Conservation (phyloP, 208 protist genomes). For the Crithidia expoeki region DNA sequence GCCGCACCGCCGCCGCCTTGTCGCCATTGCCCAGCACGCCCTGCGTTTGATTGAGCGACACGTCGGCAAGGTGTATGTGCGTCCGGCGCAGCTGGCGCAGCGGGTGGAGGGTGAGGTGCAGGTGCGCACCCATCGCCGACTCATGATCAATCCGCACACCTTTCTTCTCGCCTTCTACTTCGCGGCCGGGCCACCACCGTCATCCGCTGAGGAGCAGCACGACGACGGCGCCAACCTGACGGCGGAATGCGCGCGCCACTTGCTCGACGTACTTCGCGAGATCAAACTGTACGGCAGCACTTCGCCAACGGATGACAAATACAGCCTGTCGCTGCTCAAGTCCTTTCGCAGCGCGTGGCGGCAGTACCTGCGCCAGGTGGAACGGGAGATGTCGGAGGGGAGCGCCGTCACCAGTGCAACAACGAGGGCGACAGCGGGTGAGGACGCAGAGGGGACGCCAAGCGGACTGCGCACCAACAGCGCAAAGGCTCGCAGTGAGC, state of each 20-base stretch:
- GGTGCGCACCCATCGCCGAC: slow-evolving; percentile 60
- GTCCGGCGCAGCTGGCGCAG: slow-evolving; percentile 51
- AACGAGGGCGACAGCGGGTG: neutral
- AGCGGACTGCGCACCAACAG: neutral
- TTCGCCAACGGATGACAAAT: slow-evolving; percentile 31
- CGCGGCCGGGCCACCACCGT: slow-evolving; percentile 30
- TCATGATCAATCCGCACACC: slow-evolving; percentile 72
- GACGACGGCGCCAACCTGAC: slow-evolving; percentile 22
- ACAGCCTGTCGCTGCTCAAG: slow-evolving; percentile 57
- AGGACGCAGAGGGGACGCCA: neutral
- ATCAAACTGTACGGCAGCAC: slow-evolving; percentile 45
- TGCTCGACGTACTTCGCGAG: slow-evolving; percentile 67
- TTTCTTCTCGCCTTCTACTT: slow-evolving; percentile 80
- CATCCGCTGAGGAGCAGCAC: neutral
- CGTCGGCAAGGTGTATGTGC: slow-evolving; percentile 57
- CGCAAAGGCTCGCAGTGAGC: slow-evolving; percentile 29
- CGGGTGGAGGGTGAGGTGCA: slow-evolving; percentile 64
- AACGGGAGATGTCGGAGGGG: slow-evolving; percentile 17
- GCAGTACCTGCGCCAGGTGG: slow-evolving; percentile 58
- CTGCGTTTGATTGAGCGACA: slow-evolving; percentile 59
- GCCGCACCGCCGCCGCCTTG: slow-evolving; percentile 73
- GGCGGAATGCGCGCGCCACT: slow-evolving; percentile 64
- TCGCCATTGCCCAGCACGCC: slow-evolving; percentile 59
- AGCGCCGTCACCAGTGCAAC: slow-evolving; percentile 6
- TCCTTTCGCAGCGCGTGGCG: slow-evolving; percentile 63